These are phyloP conservation scores for Colletotrichum musae DNA, from an alignment of 2,329 filamentous ascomycete genomes.

Conservation along the genomic window DNA sequence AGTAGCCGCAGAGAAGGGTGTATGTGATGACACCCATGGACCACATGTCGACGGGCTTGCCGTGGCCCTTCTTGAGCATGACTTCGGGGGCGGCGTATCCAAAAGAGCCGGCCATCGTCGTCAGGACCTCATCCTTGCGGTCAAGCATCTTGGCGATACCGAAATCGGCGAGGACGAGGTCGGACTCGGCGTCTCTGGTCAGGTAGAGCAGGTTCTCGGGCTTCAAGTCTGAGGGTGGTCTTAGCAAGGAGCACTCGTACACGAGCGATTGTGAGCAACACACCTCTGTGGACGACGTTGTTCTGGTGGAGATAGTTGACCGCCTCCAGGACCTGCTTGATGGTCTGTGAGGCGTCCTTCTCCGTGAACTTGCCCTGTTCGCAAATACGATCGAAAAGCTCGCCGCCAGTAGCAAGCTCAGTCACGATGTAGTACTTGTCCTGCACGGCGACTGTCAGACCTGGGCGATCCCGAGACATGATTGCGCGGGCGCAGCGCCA, in stretches of 20 bases:
- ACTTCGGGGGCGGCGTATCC: conserved; percentile 98
- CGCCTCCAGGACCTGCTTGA: conserved; percentile 91
- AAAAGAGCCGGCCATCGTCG: conserved; percentile 98
- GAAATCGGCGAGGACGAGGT: conserved; percentile 95
- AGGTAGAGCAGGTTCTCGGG: conserved; percentile 98
- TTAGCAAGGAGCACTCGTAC: conserved; percentile 34
- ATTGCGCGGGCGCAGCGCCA: conserved; percentile 15
- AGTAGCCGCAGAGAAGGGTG: conserved; percentile 97
- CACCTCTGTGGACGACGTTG: conserved; percentile 96
- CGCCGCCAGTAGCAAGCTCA: conserved; percentile 93
- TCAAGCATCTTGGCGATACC: conserved; percentile 99
- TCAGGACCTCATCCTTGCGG: conserved; percentile 89
- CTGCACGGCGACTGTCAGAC: conserved; percentile 58
- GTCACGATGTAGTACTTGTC: conserved; percentile 99
- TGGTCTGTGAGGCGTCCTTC: conserved; percentile 96
- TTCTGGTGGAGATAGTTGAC: conserved; percentile 95
- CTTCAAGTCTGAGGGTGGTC: conserved; percentile 81
- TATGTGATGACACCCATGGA: conserved; percentile 99
- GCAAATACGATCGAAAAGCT: conserved; percentile 98
- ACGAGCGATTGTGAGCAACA: conserved; percentile 36
- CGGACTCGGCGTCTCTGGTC: conserved; percentile 81
- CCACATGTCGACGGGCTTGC: conserved; percentile 99
- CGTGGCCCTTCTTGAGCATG: conserved; percentile 97
- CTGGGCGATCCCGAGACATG: conserved; percentile 8
- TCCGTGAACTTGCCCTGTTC: conserved; percentile 98